phyloP scores from a whole-genome alignment of 2,329 filamentous ascomycete species.

The Aspergillus novoparasiticus region DNA sequence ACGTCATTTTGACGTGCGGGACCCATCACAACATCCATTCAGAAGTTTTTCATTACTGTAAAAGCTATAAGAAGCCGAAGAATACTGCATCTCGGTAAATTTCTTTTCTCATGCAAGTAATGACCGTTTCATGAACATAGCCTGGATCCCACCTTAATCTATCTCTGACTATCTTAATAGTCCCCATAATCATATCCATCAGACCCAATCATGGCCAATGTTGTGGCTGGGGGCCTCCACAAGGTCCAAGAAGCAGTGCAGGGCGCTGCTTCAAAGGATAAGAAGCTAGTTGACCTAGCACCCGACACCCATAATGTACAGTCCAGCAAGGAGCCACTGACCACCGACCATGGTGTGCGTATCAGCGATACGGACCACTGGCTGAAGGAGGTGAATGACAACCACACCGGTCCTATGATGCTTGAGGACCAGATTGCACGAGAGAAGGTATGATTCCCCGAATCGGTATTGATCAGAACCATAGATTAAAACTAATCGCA shows the following conservation, averaged over 20 bases:
- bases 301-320: slow-evolving; percentile 60
- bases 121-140: not conserved
- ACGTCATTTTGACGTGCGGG: slow-evolving; percentile 14
- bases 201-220: slow-evolving; percentile 25
- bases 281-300: slow-evolving; percentile 65
- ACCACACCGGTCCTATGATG: slow-evolving; percentile 67
- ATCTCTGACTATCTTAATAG: not conserved
- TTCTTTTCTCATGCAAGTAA: not conserved
- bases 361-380: slow-evolving; percentile 75
- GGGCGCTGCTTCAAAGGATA: slow-evolving; percentile 28
- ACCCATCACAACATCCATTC: not conserved
- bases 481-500: not conserved
- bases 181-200: no score
- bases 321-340: slow-evolving; percentile 62
- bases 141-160: not conserved
- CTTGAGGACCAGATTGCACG: slow-evolving; percentile 72
- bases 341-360: slow-evolving; percentile 76
- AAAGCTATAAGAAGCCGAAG: not conserved
- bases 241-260: slow-evolving; percentile 32
- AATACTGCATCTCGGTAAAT: not conserved
- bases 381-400: slow-evolving; percentile 65
- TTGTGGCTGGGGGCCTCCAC: slow-evolving; percentile 31
- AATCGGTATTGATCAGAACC: not conserved
- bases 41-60: not conserved
- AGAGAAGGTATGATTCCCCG: slow-evolving; percentile 64